Evolutionary conservation across 2,329 filamentous ascomycete genomes (phyloP), one percentile per base, ranked within the genome.

Genomic region (Xylariaceae sp.): DNA sequence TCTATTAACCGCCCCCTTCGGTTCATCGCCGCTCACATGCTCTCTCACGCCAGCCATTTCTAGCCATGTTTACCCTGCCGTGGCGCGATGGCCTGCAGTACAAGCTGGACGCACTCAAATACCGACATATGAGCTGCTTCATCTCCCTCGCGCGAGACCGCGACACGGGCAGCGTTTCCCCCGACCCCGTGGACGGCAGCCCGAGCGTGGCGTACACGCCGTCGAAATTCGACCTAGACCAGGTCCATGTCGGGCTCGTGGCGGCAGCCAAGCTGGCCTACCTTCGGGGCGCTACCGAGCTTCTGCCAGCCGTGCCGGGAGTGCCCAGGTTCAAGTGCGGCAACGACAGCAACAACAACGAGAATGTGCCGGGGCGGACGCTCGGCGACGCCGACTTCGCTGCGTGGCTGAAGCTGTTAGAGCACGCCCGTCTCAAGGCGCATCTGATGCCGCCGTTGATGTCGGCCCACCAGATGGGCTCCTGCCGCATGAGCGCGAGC

Each of bases 391-490:
- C 67, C 2, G 57, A 50, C 2, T 85, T 87, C 57, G 62, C 64
- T 19, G 59, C 62, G 6, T 87, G 81, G 81, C 58, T 83, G 2
- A 51, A 54, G 4, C 53, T 61, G 33, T 39, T 78, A 12, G 57
- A 66, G 33, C 49, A 50, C 22, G 57, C 73, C 13, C 66, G 69
- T 27, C 70, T 68, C 32, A 62, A 58, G 0, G 61, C 67, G 21
- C n/a, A n/a, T n/a, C n/a, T n/a, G n/a, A n/a, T n/a, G n/a, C 63
- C 67, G 16, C 53, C 63, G 15, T 83, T 76, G 49, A 61, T 68
- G 19, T 82, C 77, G 12, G 83, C 83, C 14, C 83, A 89, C 57
- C 83, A 88, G 61, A 88, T 88, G 83, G 80, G 83, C 13, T 76
- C 75, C 12, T 84, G 80, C 50, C 67, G 82, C 3, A 89, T 89